Evolutionary conservation across 108 stramenopile genomes (phyloP).

Genomic region (Parietichytrium sp.): DNA sequence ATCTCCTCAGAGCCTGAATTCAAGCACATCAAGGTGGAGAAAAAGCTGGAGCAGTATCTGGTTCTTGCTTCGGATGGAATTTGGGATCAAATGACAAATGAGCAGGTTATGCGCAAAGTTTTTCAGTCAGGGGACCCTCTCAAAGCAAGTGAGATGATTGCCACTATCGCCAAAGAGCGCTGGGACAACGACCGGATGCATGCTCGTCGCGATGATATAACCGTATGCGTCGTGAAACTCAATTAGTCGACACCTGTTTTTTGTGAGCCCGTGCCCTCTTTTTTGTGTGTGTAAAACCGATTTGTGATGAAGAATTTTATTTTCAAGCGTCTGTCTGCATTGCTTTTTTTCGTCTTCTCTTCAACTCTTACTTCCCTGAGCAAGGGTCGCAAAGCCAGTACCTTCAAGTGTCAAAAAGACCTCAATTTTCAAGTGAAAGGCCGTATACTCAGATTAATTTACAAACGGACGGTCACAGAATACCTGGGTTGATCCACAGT

Average conservation of each 20-base stretch:
- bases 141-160: neutral
- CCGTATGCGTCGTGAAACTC: slow-evolving; percentile 7
- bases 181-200: slow-evolving; percentile 17
- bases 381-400: too few relatives aligned
- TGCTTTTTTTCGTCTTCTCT: too few relatives aligned
- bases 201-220: slow-evolving; percentile 23
- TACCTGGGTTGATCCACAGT: too few relatives aligned
- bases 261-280: too few relatives aligned
- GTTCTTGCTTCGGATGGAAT: slow-evolving; percentile 15
- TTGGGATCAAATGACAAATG: slow-evolving; percentile 29
- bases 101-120: neutral
- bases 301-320: too few relatives aligned
- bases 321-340: too few relatives aligned
- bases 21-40: neutral
- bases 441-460: too few relatives aligned
- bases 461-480: too few relatives aligned
- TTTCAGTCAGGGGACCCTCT: neutral
- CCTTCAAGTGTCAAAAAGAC: too few relatives aligned
- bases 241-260: neutral
- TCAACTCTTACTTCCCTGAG: too few relatives aligned
- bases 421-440: too few relatives aligned
- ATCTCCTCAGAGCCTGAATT: slow-evolving; percentile 41
- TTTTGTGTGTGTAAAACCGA: too few relatives aligned
- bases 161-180: neutral
- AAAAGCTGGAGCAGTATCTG: neutral